Evolutionary conservation across 176 grass and related monocot species (phyloP).

Genomic region (Carex cristatella): DNA sequence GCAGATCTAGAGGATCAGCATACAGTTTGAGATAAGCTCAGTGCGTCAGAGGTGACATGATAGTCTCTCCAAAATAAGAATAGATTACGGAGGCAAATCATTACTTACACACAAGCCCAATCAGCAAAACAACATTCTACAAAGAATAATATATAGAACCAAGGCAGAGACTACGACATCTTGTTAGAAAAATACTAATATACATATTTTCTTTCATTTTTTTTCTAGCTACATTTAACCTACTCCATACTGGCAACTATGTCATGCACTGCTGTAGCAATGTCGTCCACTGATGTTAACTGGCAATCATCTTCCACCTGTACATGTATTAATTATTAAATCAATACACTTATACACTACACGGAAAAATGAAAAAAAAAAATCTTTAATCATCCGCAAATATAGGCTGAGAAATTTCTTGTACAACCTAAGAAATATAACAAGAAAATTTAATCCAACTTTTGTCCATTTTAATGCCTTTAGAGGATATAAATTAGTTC

Average conservation of each 20-base stretch:
- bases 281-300: constrained; percentile 33
- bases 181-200: constrained; percentile 12
- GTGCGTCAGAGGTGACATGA: constrained; percentile 6
- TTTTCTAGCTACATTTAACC: background rate
- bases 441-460: background rate
- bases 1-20: background rate
- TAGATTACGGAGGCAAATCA: constrained; percentile 7
- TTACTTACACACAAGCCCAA: constrained; percentile 23
- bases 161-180: constrained; percentile 15
- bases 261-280: constrained; percentile 29
- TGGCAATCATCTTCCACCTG: constrained; percentile 33
- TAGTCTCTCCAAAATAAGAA: constrained; percentile 3
- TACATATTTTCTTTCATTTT: constrained; percentile 26
- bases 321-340: constrained; percentile 3
- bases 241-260: constrained; percentile 25
- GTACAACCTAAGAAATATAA: background rate
- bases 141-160: constrained; percentile 20
- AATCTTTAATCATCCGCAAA: background rate
- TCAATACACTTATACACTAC: background rate
- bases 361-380: background rate
- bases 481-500: no score
- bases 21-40: background rate
- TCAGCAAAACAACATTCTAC: constrained; percentile 18
- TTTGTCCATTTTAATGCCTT: no score
- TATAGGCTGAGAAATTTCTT: background rate